Conservation (phyloP, 2,329 filamentous ascomycete species). For the Ascocoryne sarcoides region DNA sequence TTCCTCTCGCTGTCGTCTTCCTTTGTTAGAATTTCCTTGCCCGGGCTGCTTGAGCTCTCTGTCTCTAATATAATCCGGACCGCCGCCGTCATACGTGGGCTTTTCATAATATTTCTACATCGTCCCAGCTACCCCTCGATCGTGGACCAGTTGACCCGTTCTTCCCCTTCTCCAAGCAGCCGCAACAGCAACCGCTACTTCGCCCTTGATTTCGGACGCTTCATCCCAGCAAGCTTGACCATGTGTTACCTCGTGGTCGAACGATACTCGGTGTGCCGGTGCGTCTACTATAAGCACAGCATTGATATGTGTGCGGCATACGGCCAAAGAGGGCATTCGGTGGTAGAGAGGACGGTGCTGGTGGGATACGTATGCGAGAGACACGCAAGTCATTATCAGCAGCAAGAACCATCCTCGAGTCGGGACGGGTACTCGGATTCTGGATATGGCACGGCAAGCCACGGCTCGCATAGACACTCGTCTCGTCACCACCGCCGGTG, state of each 20-base stretch:
- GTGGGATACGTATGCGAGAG: constrained; percentile 57
- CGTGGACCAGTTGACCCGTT: constrained; percentile 7
- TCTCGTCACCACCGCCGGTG: constrained; percentile 24
- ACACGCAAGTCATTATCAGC: constrained; percentile 31
- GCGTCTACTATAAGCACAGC: constrained; percentile 59
- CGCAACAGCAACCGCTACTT: no score
- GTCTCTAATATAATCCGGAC: constrained; percentile 26
- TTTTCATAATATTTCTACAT: constrained; percentile 9
- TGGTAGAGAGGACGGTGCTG: constrained; percentile 59
- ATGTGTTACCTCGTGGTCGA: constrained; percentile 69
- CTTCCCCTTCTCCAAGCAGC: no score
- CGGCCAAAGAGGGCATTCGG: constrained; percentile 51
- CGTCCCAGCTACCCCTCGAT: constrained; percentile 7
- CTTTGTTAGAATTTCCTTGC: constrained; percentile 24
- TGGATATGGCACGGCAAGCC: constrained; percentile 27
- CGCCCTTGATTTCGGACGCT: constrained; percentile 6
- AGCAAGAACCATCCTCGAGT: constrained; percentile 15
- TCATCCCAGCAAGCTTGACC: constrained; percentile 18
- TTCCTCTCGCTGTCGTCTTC: constrained; percentile 16
- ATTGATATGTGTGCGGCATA: constrained; percentile 58
- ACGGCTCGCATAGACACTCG: constrained; percentile 22
- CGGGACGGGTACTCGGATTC: constrained; percentile 26
- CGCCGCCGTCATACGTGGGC: constrained; percentile 14
- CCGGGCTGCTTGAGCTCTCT: constrained; percentile 25
- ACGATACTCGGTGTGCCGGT: constrained; percentile 61